phyloP scores from a whole-genome alignment of 1,139 yeast species.

The Pichia norvegensis region DNA sequence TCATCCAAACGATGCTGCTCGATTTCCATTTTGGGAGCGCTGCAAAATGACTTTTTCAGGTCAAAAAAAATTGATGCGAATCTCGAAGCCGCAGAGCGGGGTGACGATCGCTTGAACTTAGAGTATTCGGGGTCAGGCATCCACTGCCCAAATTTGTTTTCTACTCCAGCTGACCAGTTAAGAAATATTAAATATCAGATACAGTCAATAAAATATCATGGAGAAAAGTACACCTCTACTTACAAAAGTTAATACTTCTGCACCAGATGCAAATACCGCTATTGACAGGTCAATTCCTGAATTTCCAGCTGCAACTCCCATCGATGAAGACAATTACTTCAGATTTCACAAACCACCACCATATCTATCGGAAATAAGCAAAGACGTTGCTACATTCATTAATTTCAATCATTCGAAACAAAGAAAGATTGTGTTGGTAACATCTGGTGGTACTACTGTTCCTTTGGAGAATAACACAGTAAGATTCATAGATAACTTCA shows the following conservation, averaged over 20 bases:
- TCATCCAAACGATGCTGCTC: background rate
- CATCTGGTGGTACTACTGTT: constrained; percentile 98
- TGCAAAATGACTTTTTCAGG: background rate
- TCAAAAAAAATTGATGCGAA: background rate
- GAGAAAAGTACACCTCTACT: constrained; percentile 1
- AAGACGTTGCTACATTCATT: constrained; percentile 54
- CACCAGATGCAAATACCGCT: constrained; percentile 65
- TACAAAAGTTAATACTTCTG: constrained; percentile 35
- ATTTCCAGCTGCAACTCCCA: constrained; percentile 66
- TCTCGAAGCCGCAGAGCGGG: no score
- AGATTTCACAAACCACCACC: constrained; percentile 62
- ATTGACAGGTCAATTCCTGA: constrained; percentile 71
- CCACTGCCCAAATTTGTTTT: no score
- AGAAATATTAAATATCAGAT: no score
- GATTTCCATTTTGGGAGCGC: background rate
- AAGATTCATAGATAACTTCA: constrained; percentile 89
- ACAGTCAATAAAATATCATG: background rate
- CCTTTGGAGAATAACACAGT: constrained; percentile 96
- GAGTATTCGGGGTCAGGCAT: no score
- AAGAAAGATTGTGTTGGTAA: constrained; percentile 66
- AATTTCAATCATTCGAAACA: constrained; percentile 33
- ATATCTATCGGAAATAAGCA: constrained; percentile 56
- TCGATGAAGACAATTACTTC: constrained; percentile 74
- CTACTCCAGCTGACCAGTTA: no score
- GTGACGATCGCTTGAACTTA: no score